phyloP scores from a whole-genome alignment of 441 rosid genomes.

The Bocquillonia castaneifolia region DNA sequence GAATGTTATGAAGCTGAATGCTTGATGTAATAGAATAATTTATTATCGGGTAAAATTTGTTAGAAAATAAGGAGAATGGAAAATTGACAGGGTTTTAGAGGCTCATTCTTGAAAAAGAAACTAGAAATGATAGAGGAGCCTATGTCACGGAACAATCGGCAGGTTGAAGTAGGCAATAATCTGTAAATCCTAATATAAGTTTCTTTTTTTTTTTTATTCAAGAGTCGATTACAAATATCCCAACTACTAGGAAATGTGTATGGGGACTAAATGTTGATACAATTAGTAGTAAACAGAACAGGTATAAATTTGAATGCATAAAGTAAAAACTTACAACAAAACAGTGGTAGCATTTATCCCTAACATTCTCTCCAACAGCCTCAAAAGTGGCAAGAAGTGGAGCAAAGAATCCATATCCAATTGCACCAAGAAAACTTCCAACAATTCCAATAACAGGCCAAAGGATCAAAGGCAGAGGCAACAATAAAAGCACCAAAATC shows the following conservation, averaged over 20 bases:
- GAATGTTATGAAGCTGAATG: no score
- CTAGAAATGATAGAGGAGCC: no score
- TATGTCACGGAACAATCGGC: no score
- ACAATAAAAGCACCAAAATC: conserved; percentile 42
- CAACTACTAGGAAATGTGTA: no score
- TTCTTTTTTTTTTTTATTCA: no score
- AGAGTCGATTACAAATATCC: no score
- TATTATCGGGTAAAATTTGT: no score
- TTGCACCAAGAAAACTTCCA: conserved; percentile 67
- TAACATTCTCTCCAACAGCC: conserved; percentile 55
- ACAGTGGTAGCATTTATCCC: conserved; percentile 67
- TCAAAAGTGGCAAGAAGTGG: conserved; percentile 78
- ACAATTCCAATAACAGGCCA: conserved; percentile 64
- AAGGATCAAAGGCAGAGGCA: conserved; percentile 64
- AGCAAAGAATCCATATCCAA: conserved; percentile 65
- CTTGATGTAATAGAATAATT: no score
- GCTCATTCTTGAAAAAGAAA: no score
- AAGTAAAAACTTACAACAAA: conserved; percentile 41
- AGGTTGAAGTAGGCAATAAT: not conserved
- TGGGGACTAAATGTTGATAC: no score
- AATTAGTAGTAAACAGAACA: not conserved
- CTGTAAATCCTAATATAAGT: not conserved
- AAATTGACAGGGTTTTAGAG: no score
- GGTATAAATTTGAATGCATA: not conserved
- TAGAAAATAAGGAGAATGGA: no score